Percentiles rank a stretch among this genome's conserved stretches.
Conservation (phyloP, 2,329 filamentous ascomycete species). For the Lecanicillium sp. region DNA sequence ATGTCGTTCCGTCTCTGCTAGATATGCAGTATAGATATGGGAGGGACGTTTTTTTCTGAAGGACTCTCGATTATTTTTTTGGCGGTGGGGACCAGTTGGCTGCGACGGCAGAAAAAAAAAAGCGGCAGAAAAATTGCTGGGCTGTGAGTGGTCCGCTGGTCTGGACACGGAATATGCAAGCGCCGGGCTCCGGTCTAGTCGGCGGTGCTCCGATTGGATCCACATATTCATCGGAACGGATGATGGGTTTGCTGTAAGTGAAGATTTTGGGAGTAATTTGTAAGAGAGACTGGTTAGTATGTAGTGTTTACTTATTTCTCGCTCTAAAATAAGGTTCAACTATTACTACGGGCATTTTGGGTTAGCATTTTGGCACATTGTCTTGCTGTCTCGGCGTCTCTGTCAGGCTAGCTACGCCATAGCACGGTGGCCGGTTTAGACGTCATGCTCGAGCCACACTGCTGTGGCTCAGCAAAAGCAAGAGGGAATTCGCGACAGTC, state of each 20-base stretch:
- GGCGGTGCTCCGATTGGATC: conserved; percentile 16
- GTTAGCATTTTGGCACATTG: no score
- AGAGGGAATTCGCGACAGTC: background rate
- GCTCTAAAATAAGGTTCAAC: no score
- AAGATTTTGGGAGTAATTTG: background rate
- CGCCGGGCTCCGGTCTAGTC: conserved; percentile 25
- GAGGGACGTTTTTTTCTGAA: conserved; percentile 5
- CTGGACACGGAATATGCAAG: conserved; percentile 32
- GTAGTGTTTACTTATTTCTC: no score
- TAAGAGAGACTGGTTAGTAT: no score
- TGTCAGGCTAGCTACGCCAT: background rate
- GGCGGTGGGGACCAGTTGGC: conserved; percentile 24
- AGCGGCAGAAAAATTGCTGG: conserved; percentile 10
- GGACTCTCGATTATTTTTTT: conserved; percentile 18
- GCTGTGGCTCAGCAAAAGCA: conserved; percentile 1
- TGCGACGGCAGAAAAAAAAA: background rate
- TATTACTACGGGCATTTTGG: no score
- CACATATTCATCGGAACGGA: conserved; percentile 13
- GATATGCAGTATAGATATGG: no score
- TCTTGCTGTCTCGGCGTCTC: background rate
- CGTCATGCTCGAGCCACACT: conserved; percentile 10
- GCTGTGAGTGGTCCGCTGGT: no score
- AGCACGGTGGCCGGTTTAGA: background rate
- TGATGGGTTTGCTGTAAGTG: background rate
- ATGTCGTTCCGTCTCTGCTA: conserved; percentile 10